These are phyloP conservation scores for Lignosus rhinocerotis DNA, from an alignment of 1,284 basidiomycete genomes.

Conservation along the genomic window DNA sequence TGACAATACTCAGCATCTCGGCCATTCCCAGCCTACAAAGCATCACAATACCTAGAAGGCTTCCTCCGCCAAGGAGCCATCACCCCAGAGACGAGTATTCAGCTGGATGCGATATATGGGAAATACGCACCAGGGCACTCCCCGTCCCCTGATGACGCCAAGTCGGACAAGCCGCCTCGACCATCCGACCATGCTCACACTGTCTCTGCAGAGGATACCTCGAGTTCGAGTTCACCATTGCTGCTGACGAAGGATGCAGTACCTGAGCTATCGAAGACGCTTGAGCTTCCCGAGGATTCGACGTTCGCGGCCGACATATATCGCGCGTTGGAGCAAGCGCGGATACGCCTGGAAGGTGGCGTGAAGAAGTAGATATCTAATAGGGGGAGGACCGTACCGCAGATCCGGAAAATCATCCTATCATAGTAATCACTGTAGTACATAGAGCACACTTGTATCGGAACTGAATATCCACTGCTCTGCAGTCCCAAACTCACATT, in stretches of 20 bases:
- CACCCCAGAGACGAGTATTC: conserved; percentile 49
- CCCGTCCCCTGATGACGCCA: not conserved
- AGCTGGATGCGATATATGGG: conserved; percentile 61
- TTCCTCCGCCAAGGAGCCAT: conserved; percentile 59
- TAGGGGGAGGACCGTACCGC: not conserved
- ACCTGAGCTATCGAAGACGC: conserved; percentile 46
- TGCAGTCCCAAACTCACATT: too few species aligned
- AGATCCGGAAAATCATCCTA: not conserved
- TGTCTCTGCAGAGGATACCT: not conserved
- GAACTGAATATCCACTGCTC: too few species aligned
- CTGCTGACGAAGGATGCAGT: conserved; percentile 58
- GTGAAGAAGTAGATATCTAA: not conserved
- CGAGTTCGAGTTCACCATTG: conserved; percentile 23
- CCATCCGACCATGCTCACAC: not conserved
- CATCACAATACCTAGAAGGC: conserved; percentile 65
- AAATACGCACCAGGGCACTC: conserved; percentile 29
- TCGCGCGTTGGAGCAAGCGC: conserved; percentile 64
- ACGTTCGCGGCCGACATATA: conserved; percentile 53
- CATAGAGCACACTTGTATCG: not conserved
- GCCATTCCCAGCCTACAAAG: conserved; percentile 58
- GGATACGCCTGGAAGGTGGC: conserved; percentile 26
- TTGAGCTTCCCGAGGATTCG: conserved; percentile 44
- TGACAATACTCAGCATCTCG: not conserved
- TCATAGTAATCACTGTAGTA: not conserved
- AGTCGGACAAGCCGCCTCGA: not conserved